These are phyloP conservation scores for Aspergillus panamensis DNA, from an alignment of 495 filamentous ascomycete species.

Conservation along the genomic window DNA sequence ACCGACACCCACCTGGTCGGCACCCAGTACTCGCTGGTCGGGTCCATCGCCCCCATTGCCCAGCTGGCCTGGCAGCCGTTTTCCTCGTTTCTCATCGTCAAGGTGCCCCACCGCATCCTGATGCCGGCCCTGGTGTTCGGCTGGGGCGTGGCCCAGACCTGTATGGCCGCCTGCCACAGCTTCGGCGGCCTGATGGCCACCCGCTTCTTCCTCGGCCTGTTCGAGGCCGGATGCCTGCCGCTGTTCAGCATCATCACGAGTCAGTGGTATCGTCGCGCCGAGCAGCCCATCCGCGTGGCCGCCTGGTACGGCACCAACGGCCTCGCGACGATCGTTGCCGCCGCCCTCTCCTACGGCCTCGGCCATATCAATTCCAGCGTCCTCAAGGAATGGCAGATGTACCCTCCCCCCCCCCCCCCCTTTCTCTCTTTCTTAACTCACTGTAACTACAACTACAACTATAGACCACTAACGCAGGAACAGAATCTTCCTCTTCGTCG, in stretches of 20 bases:
- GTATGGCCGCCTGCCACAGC: constrained; percentile 45
- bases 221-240: constrained; percentile 57
- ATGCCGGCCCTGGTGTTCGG: constrained; percentile 59
- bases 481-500: constrained; percentile 46
- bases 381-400: constrained; percentile 62
- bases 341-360: constrained; percentile 48
- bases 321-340: constrained; percentile 44
- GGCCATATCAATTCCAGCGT: constrained; percentile 51
- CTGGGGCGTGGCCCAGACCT: constrained; percentile 46
- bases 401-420: constrained; percentile 20
- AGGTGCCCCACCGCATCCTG: constrained; percentile 60
- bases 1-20: constrained; percentile 52
- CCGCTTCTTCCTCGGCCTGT: constrained; percentile 47
- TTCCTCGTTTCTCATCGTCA: constrained; percentile 61
- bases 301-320: constrained; percentile 52
- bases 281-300: constrained; percentile 49
- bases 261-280: constrained; percentile 48
- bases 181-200: constrained; percentile 44
- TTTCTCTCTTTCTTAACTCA: no score
- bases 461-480: no score
- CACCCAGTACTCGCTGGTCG: constrained; percentile 59
- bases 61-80: constrained; percentile 66
- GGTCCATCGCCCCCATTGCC: constrained; percentile 60
- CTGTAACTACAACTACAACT: no score
- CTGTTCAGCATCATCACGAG: constrained; percentile 53